Conservation (phyloP, 192 early-diverging fungal genomes). For the Coemansia sp. region DNA sequence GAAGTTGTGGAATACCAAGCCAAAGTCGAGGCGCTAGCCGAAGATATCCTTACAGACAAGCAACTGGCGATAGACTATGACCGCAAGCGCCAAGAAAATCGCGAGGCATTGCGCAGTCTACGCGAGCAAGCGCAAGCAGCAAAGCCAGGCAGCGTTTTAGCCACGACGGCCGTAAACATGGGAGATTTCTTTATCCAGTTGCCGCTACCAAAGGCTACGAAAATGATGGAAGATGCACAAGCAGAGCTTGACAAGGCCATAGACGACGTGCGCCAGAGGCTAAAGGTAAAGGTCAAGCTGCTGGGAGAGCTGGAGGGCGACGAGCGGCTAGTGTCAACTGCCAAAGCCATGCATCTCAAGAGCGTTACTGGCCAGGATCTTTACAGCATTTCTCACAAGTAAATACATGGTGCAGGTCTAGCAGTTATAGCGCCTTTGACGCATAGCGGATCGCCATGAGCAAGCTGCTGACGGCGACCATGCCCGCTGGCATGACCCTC, state of each 20-base stretch:
- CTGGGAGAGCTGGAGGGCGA: conserved; percentile 34
- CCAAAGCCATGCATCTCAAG: conserved; percentile 21
- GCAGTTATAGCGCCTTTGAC: conserved; percentile 7
- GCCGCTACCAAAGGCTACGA: conserved; percentile 26
- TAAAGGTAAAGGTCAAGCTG: conserved; percentile 28
- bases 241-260: conserved; percentile 42
- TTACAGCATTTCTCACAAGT: conserved; percentile 6
- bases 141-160: conserved; percentile 17
- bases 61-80: conserved; percentile 40
- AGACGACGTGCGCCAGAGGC: conserved; percentile 32
- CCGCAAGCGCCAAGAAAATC: conserved; percentile 40
- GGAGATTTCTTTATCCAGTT: conserved; percentile 51
- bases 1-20: conserved; percentile 34
- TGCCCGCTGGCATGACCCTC: conserved; percentile 48
- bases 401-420: not conserved
- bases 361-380: conserved; percentile 13
- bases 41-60: conserved; percentile 45
- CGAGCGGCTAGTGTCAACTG: conserved; percentile 4
- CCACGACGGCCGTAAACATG: conserved; percentile 44
- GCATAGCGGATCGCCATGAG: conserved; percentile 33
- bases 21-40: conserved; percentile 35
- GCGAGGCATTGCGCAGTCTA: conserved; percentile 33
- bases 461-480: conserved; percentile 30
- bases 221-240: conserved; percentile 40
- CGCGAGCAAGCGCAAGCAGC: conserved; percentile 13